These are phyloP conservation scores for Elsinoe australis DNA, from an alignment of 2,329 filamentous ascomycete species.

Conservation along the genomic window DNA sequence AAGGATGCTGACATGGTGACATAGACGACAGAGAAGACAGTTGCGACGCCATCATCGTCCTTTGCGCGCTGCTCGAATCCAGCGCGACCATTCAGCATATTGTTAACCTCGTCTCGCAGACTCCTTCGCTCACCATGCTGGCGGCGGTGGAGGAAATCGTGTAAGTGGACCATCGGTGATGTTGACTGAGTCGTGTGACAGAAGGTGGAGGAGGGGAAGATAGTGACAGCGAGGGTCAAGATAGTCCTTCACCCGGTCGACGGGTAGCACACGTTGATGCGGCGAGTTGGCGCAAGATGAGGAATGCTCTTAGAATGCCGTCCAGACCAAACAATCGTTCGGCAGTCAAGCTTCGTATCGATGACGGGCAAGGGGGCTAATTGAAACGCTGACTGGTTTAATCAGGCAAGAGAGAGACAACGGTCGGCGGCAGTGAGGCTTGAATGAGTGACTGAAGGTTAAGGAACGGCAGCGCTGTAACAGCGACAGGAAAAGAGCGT, in stretches of 20 bases:
- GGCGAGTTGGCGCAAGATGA: not conserved
- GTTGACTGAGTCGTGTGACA: conserved; percentile 6
- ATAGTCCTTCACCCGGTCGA: conserved; percentile 11
- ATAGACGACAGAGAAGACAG: conserved; percentile 43
- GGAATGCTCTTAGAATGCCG: conserved; percentile 7
- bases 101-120: conserved; percentile 1
- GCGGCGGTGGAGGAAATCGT: conserved; percentile 16
- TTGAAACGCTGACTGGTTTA: conserved; percentile 16
- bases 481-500: no score
- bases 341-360: conserved; percentile 4
- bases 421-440: not conserved
- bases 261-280: not conserved
- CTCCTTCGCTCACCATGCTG: not conserved
- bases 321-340: conserved; percentile 16
- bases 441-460: conserved; percentile 1
- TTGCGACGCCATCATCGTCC: conserved; percentile 24
- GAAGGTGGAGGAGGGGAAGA: conserved; percentile 8
- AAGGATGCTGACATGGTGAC: conserved; percentile 48
- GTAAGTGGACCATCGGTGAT: conserved; percentile 15
- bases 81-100: conserved; percentile 1
- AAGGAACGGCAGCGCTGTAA: conserved; percentile 15
- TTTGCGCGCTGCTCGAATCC: not conserved
- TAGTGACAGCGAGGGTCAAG: not conserved
- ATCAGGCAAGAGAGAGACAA: conserved; percentile 11
- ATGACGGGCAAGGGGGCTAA: conserved; percentile 14